A percentile compares a stretch with the other conserved stretches of the same genome.
These are phyloP conservation scores for Glarea lozoyensis DNA, from an alignment of 495 filamentous ascomycete species.

Conservation along the genomic window DNA sequence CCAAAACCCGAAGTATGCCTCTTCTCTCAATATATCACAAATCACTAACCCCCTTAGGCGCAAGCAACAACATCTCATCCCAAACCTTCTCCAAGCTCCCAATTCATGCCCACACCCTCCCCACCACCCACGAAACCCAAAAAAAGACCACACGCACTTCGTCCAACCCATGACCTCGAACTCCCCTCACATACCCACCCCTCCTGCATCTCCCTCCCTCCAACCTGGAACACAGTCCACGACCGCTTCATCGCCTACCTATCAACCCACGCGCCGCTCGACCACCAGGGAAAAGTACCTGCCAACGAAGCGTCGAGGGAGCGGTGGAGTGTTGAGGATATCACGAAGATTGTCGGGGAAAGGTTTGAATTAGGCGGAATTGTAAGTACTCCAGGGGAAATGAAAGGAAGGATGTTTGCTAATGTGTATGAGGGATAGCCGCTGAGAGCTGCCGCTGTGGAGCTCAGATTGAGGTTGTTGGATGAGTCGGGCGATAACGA, in stretches of 20 bases:
- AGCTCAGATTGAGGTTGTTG: conserved; percentile 11
- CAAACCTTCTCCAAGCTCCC: not conserved
- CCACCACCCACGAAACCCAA: not conserved
- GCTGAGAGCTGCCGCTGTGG: conserved; percentile 5
- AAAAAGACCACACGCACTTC: conserved; percentile 2
- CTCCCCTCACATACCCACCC: conserved; percentile 3
- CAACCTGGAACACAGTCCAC: conserved; percentile 8
- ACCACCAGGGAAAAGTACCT: conserved; percentile 7
- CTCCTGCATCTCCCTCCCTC: conserved; percentile 8
- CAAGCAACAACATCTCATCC: not conserved
- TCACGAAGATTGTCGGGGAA: conserved; percentile 2
- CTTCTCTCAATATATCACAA: no score
- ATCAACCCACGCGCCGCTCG: conserved; percentile 14
- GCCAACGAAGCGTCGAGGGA: conserved; percentile 6
- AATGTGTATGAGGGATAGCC: conserved; percentile 1
- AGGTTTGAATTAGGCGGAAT: conserved; percentile 5
- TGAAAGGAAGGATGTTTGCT: not conserved
- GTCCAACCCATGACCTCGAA: conserved; percentile 1
- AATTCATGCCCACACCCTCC: not conserved
- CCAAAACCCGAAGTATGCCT: no score
- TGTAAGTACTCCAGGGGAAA: conserved; percentile 1
- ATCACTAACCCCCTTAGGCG: not conserved
- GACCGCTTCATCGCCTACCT: conserved; percentile 19
- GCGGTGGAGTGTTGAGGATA: conserved; percentile 9
- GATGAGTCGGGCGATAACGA: conserved; percentile 12